These are phyloP conservation scores for Speleostelium caveatum DNA, from an alignment of 78 protist genomes.

Conservation along the genomic window DNA sequence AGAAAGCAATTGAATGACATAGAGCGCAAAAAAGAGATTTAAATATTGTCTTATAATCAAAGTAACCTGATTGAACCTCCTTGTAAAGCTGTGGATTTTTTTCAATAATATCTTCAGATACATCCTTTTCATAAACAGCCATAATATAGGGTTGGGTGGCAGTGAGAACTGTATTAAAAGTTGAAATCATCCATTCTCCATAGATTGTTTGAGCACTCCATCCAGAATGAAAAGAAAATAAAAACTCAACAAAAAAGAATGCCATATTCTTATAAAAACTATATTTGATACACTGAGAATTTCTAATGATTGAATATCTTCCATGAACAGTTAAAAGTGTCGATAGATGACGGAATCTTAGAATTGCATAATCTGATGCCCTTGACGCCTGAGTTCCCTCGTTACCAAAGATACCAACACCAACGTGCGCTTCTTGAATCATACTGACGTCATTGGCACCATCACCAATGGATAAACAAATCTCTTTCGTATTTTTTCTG, in stretches of 20 bases:
- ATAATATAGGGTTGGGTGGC: constrained; percentile 83
- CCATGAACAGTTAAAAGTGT: constrained; percentile 93
- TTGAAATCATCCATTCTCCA: constrained; percentile 78
- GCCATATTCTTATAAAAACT: constrained; percentile 94
- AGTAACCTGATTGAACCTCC: constrained; percentile 55
- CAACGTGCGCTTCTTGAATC: constrained; percentile 88
- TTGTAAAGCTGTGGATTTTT: constrained; percentile 39
- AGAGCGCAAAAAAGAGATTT: constrained; percentile 32
- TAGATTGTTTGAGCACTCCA: constrained; percentile 82
- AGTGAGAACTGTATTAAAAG: constrained; percentile 90
- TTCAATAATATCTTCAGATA: constrained; percentile 19
- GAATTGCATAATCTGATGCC: constrained; percentile 93
- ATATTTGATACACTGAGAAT: constrained; percentile 79
- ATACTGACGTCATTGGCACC: constrained; percentile 87
- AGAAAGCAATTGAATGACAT: constrained; percentile 12
- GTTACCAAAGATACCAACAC: constrained; percentile 93
- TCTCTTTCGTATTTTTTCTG: constrained; percentile 3
- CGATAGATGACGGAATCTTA: constrained; percentile 71
- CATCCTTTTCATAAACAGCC: constrained; percentile 78
- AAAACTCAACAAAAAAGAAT: constrained; percentile 70
- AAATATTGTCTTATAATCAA: not conserved
- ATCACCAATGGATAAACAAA: constrained; percentile 93
- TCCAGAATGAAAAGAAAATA: constrained; percentile 64
- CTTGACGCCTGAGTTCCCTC: constrained; percentile 96
- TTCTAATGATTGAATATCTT: constrained; percentile 83